Percentiles rank a stretch among this genome's conserved stretches.
Evolutionary conservation across 2,329 filamentous ascomycete genomes (phyloP).

Genomic region (Diaporthe aspalathi): DNA sequence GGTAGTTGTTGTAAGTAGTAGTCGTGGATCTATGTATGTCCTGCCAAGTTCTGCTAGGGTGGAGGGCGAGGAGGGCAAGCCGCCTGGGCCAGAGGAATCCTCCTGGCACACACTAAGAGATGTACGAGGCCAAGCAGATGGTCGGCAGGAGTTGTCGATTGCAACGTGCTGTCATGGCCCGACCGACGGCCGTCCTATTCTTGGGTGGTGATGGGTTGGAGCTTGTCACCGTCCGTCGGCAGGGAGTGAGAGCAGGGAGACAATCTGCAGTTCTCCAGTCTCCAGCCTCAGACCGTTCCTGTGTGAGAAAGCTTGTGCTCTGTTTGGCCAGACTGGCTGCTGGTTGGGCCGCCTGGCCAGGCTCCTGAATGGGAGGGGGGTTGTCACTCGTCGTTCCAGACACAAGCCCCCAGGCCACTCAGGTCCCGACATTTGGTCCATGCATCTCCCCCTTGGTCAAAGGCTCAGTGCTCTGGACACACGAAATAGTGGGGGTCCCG

Average conservation of each 20-base stretch:
- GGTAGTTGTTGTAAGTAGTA: not conserved
- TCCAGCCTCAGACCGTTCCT: conserved; percentile 14
- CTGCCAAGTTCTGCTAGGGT: not conserved
- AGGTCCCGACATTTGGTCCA: conserved; percentile 34
- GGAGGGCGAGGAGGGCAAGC: no score
- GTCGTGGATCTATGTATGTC: not conserved
- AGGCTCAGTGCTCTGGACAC: no score
- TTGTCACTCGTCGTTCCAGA: conserved; percentile 34
- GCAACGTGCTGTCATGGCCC: not conserved
- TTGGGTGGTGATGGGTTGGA: conserved; percentile 11
- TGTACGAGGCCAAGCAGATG: not conserved
- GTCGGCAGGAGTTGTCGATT: conserved; percentile 1
- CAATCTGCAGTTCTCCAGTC: not conserved
- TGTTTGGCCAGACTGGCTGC: not conserved
- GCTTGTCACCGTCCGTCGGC: conserved; percentile 25
- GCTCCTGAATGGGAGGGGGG: conserved; percentile 4
- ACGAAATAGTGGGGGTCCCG: conserved; percentile 1
- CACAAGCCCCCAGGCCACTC: conserved; percentile 26
- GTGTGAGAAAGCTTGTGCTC: conserved; percentile 9
- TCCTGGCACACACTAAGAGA: not conserved
- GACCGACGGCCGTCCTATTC: not conserved
- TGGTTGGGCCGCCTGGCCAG: not conserved
- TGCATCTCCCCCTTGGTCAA: conserved; percentile 21
- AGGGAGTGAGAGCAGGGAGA: not conserved
- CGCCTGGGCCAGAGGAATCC: not conserved